Conservation (phyloP, 1,284 basidiomycete species). For the Puccinia coronata region DNA sequence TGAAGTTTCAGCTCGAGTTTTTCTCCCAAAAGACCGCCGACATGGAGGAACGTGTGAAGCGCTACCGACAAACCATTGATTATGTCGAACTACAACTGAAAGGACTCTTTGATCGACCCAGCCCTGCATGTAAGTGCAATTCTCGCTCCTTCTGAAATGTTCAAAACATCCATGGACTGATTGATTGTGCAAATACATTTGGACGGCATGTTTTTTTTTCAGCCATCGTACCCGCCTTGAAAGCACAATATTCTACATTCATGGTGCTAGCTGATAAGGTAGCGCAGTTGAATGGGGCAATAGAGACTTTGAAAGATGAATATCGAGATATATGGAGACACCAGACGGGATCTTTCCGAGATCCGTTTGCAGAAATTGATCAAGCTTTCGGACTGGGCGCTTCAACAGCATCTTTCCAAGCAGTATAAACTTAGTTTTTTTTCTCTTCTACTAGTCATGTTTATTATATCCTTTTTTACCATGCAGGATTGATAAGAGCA, state of each 20-base stretch:
- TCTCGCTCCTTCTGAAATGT: not conserved
- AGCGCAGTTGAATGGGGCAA: not conserved
- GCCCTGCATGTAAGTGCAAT: slow-evolving; percentile 32
- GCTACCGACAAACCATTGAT: slow-evolving; percentile 41
- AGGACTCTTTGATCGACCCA: slow-evolving; percentile 40
- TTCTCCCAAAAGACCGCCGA: slow-evolving; percentile 19
- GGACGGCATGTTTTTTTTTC: not conserved
- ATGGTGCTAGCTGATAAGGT: slow-evolving; percentile 44
- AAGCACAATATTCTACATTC: slow-evolving; percentile 47
- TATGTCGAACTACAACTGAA: slow-evolving; percentile 42
- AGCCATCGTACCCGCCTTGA: slow-evolving; percentile 47
- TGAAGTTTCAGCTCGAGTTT: slow-evolving; percentile 41
- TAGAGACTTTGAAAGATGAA: slow-evolving; percentile 25
- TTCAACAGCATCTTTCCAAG: not conserved
- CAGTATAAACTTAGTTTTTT: not conserved
- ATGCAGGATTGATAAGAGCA: too few species aligned
- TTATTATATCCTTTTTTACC: too few species aligned
- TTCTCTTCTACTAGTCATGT: too few species aligned
- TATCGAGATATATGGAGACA: slow-evolving; percentile 43
- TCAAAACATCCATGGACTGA: too few species aligned
- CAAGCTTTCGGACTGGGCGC: slow-evolving; percentile 16
- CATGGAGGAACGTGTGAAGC: slow-evolving; percentile 30
- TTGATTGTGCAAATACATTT: too few species aligned
- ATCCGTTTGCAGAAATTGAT: slow-evolving; percentile 48
- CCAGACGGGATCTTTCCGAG: slow-evolving; percentile 43